A percentile compares a stretch with the other conserved stretches of the same genome.
These are phyloP conservation scores for Diatrype stigma DNA, from an alignment of 2,329 filamentous ascomycete species.

Conservation along the genomic window DNA sequence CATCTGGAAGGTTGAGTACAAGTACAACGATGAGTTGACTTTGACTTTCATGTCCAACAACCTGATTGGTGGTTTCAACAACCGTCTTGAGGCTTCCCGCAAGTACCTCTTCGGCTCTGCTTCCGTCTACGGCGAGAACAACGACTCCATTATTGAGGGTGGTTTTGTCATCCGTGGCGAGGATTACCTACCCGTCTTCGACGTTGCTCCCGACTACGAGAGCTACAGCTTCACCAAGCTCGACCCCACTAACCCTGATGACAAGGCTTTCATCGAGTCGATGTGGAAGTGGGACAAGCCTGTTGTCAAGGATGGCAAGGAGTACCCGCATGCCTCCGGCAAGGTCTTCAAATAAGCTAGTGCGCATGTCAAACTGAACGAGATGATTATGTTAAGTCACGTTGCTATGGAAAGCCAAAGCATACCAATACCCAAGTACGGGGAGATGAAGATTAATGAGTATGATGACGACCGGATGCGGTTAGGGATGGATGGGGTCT, in stretches of 20 bases:
- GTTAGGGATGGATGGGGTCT: neutral
- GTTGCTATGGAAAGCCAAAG: neutral
- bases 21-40: slow-evolving; percentile 98
- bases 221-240: slow-evolving; percentile 97
- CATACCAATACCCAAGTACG: neutral
- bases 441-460: neutral
- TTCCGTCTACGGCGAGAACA: slow-evolving; percentile 84
- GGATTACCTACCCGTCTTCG: slow-evolving; percentile 80
- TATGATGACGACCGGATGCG: neutral
- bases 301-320: slow-evolving; percentile 76
- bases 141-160: slow-evolving; percentile 87
- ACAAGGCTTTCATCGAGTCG: slow-evolving; percentile 80
- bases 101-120: slow-evolving; percentile 94
- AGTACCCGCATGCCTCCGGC: slow-evolving; percentile 81
- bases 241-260: slow-evolving; percentile 78
- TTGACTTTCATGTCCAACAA: slow-evolving; percentile 99
- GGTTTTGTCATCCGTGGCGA: slow-evolving; percentile 94
- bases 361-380: neutral
- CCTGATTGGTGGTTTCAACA: slow-evolving; percentile 96
- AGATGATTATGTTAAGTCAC: neutral
- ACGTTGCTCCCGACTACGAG: slow-evolving; percentile 96
- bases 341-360: slow-evolving; percentile 95
- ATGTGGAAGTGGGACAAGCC: slow-evolving; percentile 93
- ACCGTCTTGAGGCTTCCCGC: slow-evolving; percentile 92
- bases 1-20: slow-evolving; percentile 91